Base-by-base conservation (phyloP, 495 filamentous ascomycete genomes). In the Penicillium flavigenum region DNA sequence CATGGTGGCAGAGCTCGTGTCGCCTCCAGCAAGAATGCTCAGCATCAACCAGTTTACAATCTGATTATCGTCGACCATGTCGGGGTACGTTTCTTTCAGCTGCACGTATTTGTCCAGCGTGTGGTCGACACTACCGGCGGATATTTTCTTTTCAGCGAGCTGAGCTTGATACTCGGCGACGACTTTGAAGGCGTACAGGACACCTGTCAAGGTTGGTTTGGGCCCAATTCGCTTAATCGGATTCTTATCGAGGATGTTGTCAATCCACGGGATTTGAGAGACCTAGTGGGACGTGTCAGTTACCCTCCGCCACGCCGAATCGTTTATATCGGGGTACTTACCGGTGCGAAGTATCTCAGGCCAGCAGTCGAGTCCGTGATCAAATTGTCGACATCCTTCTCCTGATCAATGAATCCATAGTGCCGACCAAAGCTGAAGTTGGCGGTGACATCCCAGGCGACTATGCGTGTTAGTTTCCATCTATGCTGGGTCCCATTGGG, bases 171-270 rank as follows among this genome's bases (percentile, higher is more conserved):
- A 63, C 47, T 63, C 63, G 10, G 61, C 63, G 2, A 56, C 57
- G 19, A 65, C 63, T 20, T 63, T 63, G 56, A 65, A 65, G 38
- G 63, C 63, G 16, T 65, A 65, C 5, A 65, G 41, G 6, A 65
- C 60, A 0, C 63, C 63, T 22, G 60, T 65, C 11, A 65, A 54
- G 10, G 63, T 63, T n/a, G 63, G 60, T 45, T 65, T 65, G 19
- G 63, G 63, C 12, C 63, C 63, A 12, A 66, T 56, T 4, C 61
- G 61, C 47, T 56, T 61, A 52, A 83, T 61, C 1, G 75, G 74
- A 58, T 82, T 82, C 49, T 82, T 81, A 47, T 74, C 64, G 16
- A 79, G 65, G 31, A 82, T 16, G 3, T 69, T 59, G 57, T 83
- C 80, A 10, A 81, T 59, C 54, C 72, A 67, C 16, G 79, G 78